Evolutionary conservation across 2,329 filamentous ascomycete species (phyloP), one percentile per base, ranked within the genome.

Genomic region (Zarea fungicola): DNA sequence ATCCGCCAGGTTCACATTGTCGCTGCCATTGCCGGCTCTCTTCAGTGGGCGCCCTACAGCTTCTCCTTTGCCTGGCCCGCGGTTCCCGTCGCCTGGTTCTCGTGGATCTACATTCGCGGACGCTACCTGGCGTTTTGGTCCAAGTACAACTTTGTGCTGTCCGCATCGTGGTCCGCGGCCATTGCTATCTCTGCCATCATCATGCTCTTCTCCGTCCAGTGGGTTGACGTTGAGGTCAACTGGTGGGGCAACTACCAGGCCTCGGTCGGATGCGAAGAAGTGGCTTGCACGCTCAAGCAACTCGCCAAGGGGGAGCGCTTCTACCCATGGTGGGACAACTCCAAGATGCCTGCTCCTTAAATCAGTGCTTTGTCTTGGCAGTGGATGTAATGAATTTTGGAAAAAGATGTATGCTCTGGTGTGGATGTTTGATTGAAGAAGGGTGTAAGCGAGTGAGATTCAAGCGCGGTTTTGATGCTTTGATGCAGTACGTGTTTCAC

Each of bases 81-180:
- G 25, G 68, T 78, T 3, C 72, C 71, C 3, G 64, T 77, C 13
- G 73, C 70, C 5, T 74, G 64, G 60, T 52, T 72, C 28, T 74
- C 71, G 5, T 77, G 74, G 71, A 61, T 76, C 22, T 77, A 69
- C 55, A 57, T 75, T 51, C 72, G 69, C 55, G 59, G 59, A 19
- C 65, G 72, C 10, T 72, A 69, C 55, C 64, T 74, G 22, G 67
- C 60, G 3, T 70, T 76, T 54, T 78, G 76, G 74, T 68, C 71
- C 49, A 76, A 76, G 65, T 67, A 68, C 56, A 68, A 75, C 57
- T 76, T 72, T 49, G 72, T 76, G 18, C 62, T 75, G 3, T 73
- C 74, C 1, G 70, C 73, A 0, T 65, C 72, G 1, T 69, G 75
- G 47, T 70, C 66, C 1, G 63, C 65, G 0, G 73, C 66, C 3